A percentile compares a stretch with the other conserved stretches of the same genome.
These are phyloP conservation scores for Metarhizium humberi DNA, from an alignment of 2,329 filamentous ascomycete species.

Conservation along the genomic window DNA sequence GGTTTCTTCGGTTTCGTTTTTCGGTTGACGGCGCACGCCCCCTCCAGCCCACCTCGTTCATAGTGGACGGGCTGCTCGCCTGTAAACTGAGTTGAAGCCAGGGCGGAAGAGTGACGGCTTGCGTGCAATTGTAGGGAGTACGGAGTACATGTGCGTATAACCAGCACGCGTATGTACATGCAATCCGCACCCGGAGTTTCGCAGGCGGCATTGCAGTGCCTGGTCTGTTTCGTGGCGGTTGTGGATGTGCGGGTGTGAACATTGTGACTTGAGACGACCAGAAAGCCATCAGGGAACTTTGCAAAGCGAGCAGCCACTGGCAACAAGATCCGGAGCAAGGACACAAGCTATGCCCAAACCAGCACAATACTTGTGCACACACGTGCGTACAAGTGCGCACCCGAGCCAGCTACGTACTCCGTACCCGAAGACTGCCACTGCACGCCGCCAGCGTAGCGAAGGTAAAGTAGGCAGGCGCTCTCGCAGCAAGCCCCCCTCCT, in stretches of 20 bases:
- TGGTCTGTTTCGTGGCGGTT: background rate
- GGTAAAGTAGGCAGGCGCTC: background rate
- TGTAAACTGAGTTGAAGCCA: background rate
- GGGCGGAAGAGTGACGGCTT: background rate
- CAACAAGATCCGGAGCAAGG: background rate
- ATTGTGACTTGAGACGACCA: background rate
- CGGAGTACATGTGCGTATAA: background rate
- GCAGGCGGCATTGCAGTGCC: background rate
- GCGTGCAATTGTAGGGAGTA: background rate
- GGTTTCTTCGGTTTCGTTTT: background rate
- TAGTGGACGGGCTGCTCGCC: background rate
- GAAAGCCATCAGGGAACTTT: background rate
- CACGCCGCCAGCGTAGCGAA: background rate
- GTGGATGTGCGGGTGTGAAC: background rate
- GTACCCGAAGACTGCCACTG: no score
- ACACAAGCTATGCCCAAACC: background rate
- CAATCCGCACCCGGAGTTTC: background rate
- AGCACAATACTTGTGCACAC: no score
- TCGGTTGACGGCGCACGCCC: background rate
- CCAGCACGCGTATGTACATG: background rate
- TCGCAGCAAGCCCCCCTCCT: background rate
- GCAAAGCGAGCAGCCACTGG: background rate
- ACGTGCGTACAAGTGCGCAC: no score
- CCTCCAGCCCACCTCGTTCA: background rate
- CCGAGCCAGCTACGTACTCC: no score